These are phyloP conservation scores for Yamadazyma spencermartinsiae DNA, from an alignment of 1,139 yeast species.

Conservation along the genomic window DNA sequence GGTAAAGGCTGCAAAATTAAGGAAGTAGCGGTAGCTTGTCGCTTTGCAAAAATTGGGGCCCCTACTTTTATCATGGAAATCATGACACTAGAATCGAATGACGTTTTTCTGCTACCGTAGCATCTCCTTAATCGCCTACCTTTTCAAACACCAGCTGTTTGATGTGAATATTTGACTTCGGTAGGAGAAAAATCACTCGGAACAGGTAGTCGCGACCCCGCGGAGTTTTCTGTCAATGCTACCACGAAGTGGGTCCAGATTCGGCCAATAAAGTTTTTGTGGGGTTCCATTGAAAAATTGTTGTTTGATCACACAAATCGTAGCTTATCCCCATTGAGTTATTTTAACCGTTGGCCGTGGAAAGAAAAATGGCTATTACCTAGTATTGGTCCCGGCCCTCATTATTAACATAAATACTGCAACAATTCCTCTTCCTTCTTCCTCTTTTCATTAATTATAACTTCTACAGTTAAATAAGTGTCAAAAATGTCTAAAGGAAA, in stretches of 20 bases:
- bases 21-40: not conserved
- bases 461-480: not conserved
- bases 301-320: too few relatives aligned
- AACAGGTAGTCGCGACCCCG: not conserved
- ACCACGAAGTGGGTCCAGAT: not conserved
- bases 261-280: not conserved
- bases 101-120: too few relatives aligned
- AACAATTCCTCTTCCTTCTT: too few relatives aligned
- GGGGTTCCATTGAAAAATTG: not conserved
- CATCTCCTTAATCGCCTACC: too few relatives aligned
- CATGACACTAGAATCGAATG: too few relatives aligned
- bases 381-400: too few relatives aligned
- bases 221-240: not conserved
- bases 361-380: not conserved
- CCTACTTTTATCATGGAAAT: too few relatives aligned
- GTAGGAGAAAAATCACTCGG: conserved; percentile 1
- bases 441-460: too few relatives aligned
- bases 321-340: not conserved
- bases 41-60: too few relatives aligned
- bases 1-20: not conserved
- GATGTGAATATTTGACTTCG: too few relatives aligned
- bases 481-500: conserved; percentile 28
- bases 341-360: not conserved
- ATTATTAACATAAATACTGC: too few relatives aligned
- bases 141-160: too few relatives aligned